Evolutionary conservation across 805 yeast species (phyloP).

Genomic region (Lipomyces lipofer): DNA sequence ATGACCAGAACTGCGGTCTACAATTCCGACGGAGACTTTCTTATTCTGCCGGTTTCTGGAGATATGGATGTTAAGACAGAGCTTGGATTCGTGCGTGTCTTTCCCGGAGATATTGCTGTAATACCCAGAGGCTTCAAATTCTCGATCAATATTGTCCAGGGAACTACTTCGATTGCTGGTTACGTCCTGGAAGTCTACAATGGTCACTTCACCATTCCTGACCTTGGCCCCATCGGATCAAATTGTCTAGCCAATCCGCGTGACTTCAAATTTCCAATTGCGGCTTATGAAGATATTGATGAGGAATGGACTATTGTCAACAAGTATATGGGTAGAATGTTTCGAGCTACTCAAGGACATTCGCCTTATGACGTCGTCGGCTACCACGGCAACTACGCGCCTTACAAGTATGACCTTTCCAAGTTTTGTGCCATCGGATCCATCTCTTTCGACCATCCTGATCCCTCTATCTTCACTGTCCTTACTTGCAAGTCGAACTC

Average conservation of each 20-base stretch:
- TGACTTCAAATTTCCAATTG: constrained; percentile 35
- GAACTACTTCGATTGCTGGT: constrained; percentile 25
- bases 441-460: constrained; percentile 37
- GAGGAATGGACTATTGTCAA: constrained; percentile 31
- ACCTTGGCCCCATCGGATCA: constrained; percentile 36
- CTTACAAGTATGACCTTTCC: constrained; percentile 37
- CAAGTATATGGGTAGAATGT: constrained; percentile 25
- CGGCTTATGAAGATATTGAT: constrained; percentile 29
- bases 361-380: constrained; percentile 38
- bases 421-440: constrained; percentile 37
- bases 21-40: constrained; percentile 33
- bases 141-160: constrained; percentile 13
- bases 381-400: constrained; percentile 38
- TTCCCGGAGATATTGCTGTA: constrained; percentile 32
- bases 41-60: constrained; percentile 32
- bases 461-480: constrained; percentile 37
- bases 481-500: constrained; percentile 28
- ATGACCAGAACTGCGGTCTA: constrained; percentile 31
- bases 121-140: constrained; percentile 33
- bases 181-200: constrained; percentile 34
- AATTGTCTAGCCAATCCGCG: constrained; percentile 36
- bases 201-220: constrained; percentile 35
- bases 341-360: constrained; percentile 29
- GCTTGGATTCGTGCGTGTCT: constrained; percentile 29
- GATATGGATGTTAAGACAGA: constrained; percentile 33